A percentile compares a stretch with the other conserved stretches of the same genome.
phyloP scores from a whole-genome alignment of 164 flowering plant species.

The Liquidambar formosana region DNA sequence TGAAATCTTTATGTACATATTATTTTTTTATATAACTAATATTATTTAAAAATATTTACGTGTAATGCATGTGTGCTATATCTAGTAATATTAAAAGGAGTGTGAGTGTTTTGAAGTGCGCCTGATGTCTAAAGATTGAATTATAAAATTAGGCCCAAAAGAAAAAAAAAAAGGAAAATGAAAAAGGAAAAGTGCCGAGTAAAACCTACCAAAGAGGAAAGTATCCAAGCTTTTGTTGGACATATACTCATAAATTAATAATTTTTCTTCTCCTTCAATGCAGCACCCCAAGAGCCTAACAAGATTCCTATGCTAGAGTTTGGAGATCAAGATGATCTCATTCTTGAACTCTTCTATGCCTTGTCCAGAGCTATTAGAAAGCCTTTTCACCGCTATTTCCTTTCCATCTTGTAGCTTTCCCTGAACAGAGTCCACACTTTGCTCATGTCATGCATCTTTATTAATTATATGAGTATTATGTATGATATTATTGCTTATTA shows the following conservation, averaged over 20 bases:
- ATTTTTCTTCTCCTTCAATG: too few relatives aligned
- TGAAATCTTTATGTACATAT: too few relatives aligned
- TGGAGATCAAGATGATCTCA: conserved; percentile 15
- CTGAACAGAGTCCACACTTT: not conserved
- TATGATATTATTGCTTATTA: not conserved
- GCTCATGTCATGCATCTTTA: not conserved
- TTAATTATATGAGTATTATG: not conserved
- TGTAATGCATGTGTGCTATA: too few relatives aligned
- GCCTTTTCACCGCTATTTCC: conserved; percentile 17
- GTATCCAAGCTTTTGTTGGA: conserved; percentile 18
- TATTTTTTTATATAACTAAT: too few relatives aligned
- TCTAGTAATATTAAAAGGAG: too few relatives aligned
- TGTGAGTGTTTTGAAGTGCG: too few relatives aligned
- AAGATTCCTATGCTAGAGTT: conserved; percentile 23
- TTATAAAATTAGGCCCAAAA: too few relatives aligned
- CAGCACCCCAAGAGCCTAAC: too few relatives aligned
- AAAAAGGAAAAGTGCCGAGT: too few relatives aligned
- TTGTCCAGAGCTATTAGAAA: conserved; percentile 16
- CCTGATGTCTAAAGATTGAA: too few relatives aligned
- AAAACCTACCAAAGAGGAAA: conserved; percentile 13
- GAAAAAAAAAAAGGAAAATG: not conserved
- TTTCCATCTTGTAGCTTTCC: conserved; percentile 12
- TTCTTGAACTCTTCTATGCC: conserved; percentile 15
- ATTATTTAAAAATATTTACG: too few relatives aligned
- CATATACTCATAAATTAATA: too few relatives aligned